Base-by-base conservation (phyloP, 139 green algal genomes). In the Nannochloris sp. region DNA sequence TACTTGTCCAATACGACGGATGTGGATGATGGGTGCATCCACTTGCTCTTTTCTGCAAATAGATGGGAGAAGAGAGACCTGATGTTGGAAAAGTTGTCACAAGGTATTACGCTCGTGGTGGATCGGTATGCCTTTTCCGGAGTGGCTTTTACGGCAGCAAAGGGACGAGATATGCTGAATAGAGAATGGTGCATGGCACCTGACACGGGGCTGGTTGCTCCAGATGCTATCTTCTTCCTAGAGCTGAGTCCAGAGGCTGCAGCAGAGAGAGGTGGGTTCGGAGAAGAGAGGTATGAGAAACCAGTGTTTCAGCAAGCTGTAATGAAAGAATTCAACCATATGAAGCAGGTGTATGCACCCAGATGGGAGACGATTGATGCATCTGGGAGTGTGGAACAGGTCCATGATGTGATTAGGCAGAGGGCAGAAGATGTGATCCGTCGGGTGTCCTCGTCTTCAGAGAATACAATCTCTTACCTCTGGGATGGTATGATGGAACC, bases 11-110 rank as follows among this genome's bases (percentile, higher is more conserved):
- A 66, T 43, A 61, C 76, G 10, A 46, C 60, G 5, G 82, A 93
- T 9, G 65, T 87, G 25, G 78, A 96, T 46, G 87, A 95, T 60
- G 72, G 50, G 1, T 72, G 72, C 0, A 72, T 96, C 0, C 93
- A 99, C 65, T 71, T 97, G 19, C 75, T 99, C 5, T 99, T 98
- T 71, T 83, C 83, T 4, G 87, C 84, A 14, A 99, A 99, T 64
- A 70, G 93, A 18, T 90, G 83, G 73, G 93, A 98, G 73, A 96
- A 96, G 63, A 76, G 81, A 27, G 25, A 72, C 4, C 60, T 49
- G 15, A 76, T 93, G 70, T 25, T 95, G 16, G 25, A 37, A 9
- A 73, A 83, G 18, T 80, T 96, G 31, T 11, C 27, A 2, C 46
- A 48, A 8, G 93, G 93, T 61, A 85, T 73, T 4, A 95, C 89